Evolutionary conservation across 345 rosid species (phyloP), one percentile per base, ranked within the genome.

Genomic region (Excoecaria agallocha): DNA sequence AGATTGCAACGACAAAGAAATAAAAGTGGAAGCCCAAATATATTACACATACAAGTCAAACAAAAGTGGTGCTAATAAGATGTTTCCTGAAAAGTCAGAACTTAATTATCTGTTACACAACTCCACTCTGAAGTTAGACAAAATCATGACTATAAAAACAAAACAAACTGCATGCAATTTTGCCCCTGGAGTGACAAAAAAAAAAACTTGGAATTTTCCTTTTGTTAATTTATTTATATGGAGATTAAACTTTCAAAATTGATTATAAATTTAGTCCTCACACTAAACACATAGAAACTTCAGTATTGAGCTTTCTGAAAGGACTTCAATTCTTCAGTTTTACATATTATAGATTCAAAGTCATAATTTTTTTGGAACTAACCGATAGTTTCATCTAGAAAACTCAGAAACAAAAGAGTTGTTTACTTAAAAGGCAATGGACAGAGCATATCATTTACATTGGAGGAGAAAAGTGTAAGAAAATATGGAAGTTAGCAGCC

Each of bases 1-100:
- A 62, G 38, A 54, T 3, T 45, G 52, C 52, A 48, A 70, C 35
- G 19, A 72, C 52, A 24, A 59, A 71, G 35, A 38, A 61, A 57
- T 5, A 12, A 70, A 75, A 38, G 39, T 22, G 39, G 48, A 7
- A 49, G 50, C 46, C 20, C 9, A 62, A 62, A 61, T 41, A 10
- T 11, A 70, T 17, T 35, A 48, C 51, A 11, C 20, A 56, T 8
- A 25, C 19, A 4, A 56, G 38, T 55, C 8, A 43, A 8, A 43
- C 57, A 59, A 45, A 24, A 57, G n/a, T 22, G 54, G 35, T 12
- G 58, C 20, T 45, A 57, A 41, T 43, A 57, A 11, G 43, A 71
- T 58, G 41, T 67, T 67, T 8, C 71, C 45, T 49, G 9, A n/a
- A 5, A 67, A 58, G 41, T 0, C 4, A 17, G 16, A 50, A 22